Evolutionary conservation across 1,139 yeast species (phyloP).

Genomic region (Pichia sp.): DNA sequence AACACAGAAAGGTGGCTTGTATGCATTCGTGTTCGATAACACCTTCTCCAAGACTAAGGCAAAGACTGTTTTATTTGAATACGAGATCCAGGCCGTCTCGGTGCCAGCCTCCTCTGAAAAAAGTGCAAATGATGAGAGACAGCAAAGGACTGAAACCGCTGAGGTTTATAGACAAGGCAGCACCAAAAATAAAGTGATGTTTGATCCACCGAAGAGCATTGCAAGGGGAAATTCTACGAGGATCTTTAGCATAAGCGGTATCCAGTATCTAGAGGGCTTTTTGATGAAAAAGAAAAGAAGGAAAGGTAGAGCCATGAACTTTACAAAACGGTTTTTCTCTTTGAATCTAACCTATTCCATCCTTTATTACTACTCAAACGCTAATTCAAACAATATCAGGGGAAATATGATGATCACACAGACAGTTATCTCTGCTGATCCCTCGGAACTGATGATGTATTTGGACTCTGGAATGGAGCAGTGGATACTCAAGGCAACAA

Average conservation of each 20-base stretch:
- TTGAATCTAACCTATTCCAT: conserved; percentile 80
- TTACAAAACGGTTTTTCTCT: conserved; percentile 76
- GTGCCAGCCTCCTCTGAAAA: background rate
- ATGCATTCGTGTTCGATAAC: conserved; percentile 89
- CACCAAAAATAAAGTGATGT: conserved; percentile 22
- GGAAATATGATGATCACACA: conserved; percentile 89
- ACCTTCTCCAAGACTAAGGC: conserved; percentile 83
- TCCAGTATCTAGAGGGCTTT: conserved; percentile 67
- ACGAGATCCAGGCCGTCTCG: conserved; percentile 34
- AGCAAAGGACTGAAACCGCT: background rate
- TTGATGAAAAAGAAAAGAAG: conserved; percentile 67
- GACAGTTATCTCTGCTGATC: conserved; percentile 76
- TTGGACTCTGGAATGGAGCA: conserved; percentile 95
- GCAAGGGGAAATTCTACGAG: conserved; percentile 17
- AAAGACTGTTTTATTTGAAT: conserved; percentile 72
- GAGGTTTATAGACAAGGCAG: background rate
- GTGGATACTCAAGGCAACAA: conserved; percentile 79
- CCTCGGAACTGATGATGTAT: conserved; percentile 62
- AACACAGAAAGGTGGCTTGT: conserved; percentile 57
- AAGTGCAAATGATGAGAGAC: background rate
- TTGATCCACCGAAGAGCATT: conserved; percentile 24
- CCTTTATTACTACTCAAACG: conserved; percentile 74
- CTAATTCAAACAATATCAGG: conserved; percentile 62
- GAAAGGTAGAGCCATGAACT: conserved; percentile 78
- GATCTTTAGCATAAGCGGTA: conserved; percentile 40